Evolutionary conservation across 805 yeast genomes (phyloP).

Genomic region (Ogataea allantospora): DNA sequence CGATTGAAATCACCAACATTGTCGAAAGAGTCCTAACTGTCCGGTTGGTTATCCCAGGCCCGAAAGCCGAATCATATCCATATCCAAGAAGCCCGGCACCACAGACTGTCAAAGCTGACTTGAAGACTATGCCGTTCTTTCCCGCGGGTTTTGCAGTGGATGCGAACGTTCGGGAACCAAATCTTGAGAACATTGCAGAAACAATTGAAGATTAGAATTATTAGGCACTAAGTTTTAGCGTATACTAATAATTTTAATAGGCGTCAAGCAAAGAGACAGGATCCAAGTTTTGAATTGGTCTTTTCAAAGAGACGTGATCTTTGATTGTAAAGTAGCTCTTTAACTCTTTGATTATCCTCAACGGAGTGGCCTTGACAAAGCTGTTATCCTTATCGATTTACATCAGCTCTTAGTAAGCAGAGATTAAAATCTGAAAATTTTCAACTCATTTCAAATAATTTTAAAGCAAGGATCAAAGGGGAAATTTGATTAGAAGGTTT

Average conservation of each 20-base stretch:
- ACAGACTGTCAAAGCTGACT: constrained; percentile 4
- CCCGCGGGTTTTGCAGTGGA: neutral
- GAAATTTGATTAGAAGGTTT: constrained; percentile 1
- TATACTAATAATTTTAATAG: too few species aligned
- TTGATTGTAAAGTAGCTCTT: too few species aligned
- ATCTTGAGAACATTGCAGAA: neutral
- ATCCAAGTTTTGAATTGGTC: too few species aligned
- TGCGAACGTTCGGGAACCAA: neutral
- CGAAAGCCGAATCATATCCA: constrained; percentile 32
- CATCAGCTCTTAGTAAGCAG: constrained; percentile 2
- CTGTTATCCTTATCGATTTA: neutral
- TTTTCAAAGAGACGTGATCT: too few species aligned
- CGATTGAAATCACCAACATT: constrained; percentile 51
- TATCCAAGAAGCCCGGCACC: constrained; percentile 25
- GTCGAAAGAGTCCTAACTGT: constrained; percentile 50
- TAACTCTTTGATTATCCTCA: too few species aligned
- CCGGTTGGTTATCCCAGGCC: constrained; percentile 52
- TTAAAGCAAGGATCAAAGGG: constrained; percentile 11
- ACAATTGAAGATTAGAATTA: too few species aligned
- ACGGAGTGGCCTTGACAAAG: too few species aligned
- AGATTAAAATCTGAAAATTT: constrained; percentile 17
- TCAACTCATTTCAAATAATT: constrained; percentile 13
- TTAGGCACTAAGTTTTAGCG: too few species aligned
- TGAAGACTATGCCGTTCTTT: constrained; percentile 3
- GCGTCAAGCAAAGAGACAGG: too few species aligned